A percentile compares a stretch with the other conserved stretches of the same genome.
Evolutionary conservation across 768 basidiomycete genomes (phyloP).

Genomic region (Bullera alba): DNA sequence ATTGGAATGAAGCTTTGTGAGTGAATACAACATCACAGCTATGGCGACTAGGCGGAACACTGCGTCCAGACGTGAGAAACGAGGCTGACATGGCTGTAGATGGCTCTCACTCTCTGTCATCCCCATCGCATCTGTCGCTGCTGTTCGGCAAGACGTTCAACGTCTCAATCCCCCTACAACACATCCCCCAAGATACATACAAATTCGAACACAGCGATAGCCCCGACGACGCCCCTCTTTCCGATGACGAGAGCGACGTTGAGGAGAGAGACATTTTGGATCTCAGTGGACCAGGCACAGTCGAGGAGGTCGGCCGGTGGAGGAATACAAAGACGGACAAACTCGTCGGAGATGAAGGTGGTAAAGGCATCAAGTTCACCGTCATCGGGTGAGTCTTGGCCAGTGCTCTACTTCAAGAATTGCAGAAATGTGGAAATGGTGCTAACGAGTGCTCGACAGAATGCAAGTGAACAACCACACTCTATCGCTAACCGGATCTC

Average conservation of each 20-base stretch:
- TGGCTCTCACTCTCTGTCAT: slow-evolving; percentile 79
- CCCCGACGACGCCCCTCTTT: slow-evolving; percentile 16
- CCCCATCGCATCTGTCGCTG: slow-evolving; percentile 84
- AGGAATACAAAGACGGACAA: slow-evolving; percentile 64
- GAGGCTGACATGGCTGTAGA: slow-evolving; percentile 48
- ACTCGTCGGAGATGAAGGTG: slow-evolving; percentile 57
- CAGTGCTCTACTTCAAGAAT: background rate
- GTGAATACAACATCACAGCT: too few species aligned
- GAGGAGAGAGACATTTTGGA: slow-evolving; percentile 28
- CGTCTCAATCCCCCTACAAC: slow-evolving; percentile 84
- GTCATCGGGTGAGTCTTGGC: slow-evolving; percentile 67
- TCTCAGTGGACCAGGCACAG: slow-evolving; percentile 31
- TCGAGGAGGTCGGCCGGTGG: slow-evolving; percentile 66
- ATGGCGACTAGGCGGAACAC: too few species aligned
- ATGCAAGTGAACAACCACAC: slow-evolving; percentile 86
- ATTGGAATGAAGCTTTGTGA: slow-evolving; percentile 72
- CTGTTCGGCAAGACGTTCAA: slow-evolving; percentile 90
- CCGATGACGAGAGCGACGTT: slow-evolving; percentile 11
- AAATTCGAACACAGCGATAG: slow-evolving; percentile 68
- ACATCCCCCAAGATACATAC: slow-evolving; percentile 75
- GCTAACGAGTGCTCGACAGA: slow-evolving; percentile 48
- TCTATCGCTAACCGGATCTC: slow-evolving; percentile 69
- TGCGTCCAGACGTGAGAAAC: too few species aligned
- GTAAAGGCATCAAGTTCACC: slow-evolving; percentile 68
- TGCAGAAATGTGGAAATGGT: background rate